phyloP scores from a whole-genome alignment of 2,329 filamentous ascomycete species.

The Scorias spongiosa region DNA sequence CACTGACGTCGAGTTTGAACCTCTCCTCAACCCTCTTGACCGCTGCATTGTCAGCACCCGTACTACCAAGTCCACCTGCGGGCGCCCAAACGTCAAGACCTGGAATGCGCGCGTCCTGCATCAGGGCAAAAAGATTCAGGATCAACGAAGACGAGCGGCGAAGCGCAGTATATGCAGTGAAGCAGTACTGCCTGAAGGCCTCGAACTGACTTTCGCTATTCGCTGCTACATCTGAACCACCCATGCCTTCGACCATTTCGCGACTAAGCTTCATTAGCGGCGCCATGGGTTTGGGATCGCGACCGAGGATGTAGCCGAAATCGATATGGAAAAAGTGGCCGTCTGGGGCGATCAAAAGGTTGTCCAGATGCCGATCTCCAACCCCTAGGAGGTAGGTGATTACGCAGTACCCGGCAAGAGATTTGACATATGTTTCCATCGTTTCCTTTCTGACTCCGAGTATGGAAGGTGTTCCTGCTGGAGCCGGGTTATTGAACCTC shows the following conservation, averaged over 20 bases:
- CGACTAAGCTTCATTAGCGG: slow-evolving; percentile 93
- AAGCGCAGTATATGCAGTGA: slow-evolving; percentile 81
- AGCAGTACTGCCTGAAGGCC: slow-evolving; percentile 89
- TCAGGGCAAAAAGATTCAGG: slow-evolving; percentile 85
- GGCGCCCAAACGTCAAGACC: slow-evolving; percentile 56
- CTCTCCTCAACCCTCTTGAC: slow-evolving; percentile 90
- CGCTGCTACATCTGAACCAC: slow-evolving; percentile 38
- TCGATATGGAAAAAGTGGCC: slow-evolving; percentile 97
- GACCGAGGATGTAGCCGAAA: slow-evolving; percentile 93
- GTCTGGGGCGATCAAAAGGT: slow-evolving; percentile 76
- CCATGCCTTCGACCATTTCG: slow-evolving; percentile 99
- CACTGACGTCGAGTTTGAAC: slow-evolving; percentile 78
- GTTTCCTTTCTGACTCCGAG: slow-evolving; percentile 81
- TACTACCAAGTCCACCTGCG: slow-evolving; percentile 31
- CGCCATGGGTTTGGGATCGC: slow-evolving; percentile 93
- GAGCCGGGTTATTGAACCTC: slow-evolving; percentile 76
- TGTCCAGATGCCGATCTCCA: slow-evolving; percentile 89
- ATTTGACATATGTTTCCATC: slow-evolving; percentile 89
- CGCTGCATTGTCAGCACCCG: slow-evolving; percentile 50
- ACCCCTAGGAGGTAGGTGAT: slow-evolving; percentile 97
- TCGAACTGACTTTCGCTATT: slow-evolving; percentile 46
- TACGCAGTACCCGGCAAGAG: slow-evolving; percentile 93
- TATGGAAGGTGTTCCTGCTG: slow-evolving; percentile 55
- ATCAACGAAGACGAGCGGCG: slow-evolving; percentile 84
- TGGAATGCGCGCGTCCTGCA: slow-evolving; percentile 95